Evolutionary conservation across 2,329 filamentous ascomycete species (phyloP), one percentile per base, ranked within the genome.

Genomic region (Xylariales sp.): DNA sequence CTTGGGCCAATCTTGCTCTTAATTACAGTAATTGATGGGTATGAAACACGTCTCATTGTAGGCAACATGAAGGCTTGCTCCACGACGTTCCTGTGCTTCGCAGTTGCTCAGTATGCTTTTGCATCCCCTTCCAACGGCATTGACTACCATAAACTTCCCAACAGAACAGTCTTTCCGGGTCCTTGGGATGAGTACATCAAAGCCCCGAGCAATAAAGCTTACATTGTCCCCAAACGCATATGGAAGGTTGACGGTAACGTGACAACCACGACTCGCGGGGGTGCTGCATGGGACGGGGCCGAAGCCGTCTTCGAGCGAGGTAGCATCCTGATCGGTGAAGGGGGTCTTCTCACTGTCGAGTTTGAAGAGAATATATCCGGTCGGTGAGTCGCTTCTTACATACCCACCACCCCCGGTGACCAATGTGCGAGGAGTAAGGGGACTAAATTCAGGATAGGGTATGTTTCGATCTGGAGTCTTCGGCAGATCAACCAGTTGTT

Each of bases 281-380:
- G 41, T 14, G 36, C 32, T 3, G 17, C 32, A 6, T 16, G 20
- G 16, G 29, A 12, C 12, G 19, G 15, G 20, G 16, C 24, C 20
- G 15, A 24, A 25, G 12, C 8, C 5, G 19, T 28, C 27, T 43
- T 41, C 10, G 33, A 40, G 5, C n/a, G n/a, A n/a, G n/a, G n/a
- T n/a, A 48, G 48, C 13, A 46, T 58, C 15, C 40, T 53, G 5
- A 53, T 59, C 41, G 61, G 51, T 5, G 48, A 49, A 5, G 55
- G 57, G 15, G 60, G 58, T 12, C 45, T 58, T 29, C 44, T 66
- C 39, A 65, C 59, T 5, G 54, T 63, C 31, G 62, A 62, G 37
- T 67, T 67, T 41, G 52, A 43, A 5, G 57, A 67, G 50, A 66
- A 67, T 38, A 63, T 65, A 41, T 56, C 53, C 30, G 63, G 64